Evolutionary conservation across 148 eudicot species (phyloP).

Genomic region (Vaccinium myrtillus): DNA sequence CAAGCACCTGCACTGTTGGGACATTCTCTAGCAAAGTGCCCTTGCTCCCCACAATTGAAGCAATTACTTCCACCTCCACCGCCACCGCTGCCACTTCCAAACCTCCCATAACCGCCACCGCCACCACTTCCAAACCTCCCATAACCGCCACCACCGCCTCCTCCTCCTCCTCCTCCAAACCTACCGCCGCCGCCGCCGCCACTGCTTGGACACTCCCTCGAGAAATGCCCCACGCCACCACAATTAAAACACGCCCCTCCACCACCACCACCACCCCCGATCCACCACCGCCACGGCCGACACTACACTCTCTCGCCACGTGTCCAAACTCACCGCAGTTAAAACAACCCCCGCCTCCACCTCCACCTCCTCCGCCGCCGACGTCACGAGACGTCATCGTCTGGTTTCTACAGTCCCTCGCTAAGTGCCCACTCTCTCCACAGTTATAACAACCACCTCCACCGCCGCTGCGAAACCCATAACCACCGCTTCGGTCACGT

Average conservation of each 20-base stretch:
- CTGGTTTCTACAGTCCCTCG: slow-evolving; percentile 30
- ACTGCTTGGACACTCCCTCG: slow-evolving; percentile 45
- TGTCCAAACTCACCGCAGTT: slow-evolving; percentile 33
- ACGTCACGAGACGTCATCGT: slow-evolving; percentile 12
- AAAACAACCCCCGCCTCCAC: slow-evolving; percentile 33
- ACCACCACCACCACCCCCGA: slow-evolving; percentile 20
- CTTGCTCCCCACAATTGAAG: slow-evolving; percentile 40
- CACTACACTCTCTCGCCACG: slow-evolving; percentile 34
- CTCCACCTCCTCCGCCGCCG: slow-evolving; percentile 36
- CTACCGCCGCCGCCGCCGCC: slow-evolving; percentile 25
- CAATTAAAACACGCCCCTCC: slow-evolving; percentile 27
- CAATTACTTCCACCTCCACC: slow-evolving; percentile 21
- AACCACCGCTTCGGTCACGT: slow-evolving; percentile 12
- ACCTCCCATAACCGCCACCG: slow-evolving; percentile 14
- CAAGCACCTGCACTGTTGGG: slow-evolving; percentile 13
- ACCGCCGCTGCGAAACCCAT: slow-evolving; percentile 18
- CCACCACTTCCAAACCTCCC: slow-evolving; percentile 29
- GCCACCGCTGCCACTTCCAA: not conserved
- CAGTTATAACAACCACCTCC: slow-evolving; percentile 34
- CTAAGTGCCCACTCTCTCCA: slow-evolving; percentile 37
- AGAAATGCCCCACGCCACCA: slow-evolving; percentile 43
- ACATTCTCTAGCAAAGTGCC: slow-evolving; percentile 61
- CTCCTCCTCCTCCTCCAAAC: slow-evolving; percentile 26
- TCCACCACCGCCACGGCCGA: slow-evolving; percentile 18
- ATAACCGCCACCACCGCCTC: slow-evolving; percentile 24